Conservation (phyloP, 805 yeast genomes). For the Lipomyces anomalus region DNA sequence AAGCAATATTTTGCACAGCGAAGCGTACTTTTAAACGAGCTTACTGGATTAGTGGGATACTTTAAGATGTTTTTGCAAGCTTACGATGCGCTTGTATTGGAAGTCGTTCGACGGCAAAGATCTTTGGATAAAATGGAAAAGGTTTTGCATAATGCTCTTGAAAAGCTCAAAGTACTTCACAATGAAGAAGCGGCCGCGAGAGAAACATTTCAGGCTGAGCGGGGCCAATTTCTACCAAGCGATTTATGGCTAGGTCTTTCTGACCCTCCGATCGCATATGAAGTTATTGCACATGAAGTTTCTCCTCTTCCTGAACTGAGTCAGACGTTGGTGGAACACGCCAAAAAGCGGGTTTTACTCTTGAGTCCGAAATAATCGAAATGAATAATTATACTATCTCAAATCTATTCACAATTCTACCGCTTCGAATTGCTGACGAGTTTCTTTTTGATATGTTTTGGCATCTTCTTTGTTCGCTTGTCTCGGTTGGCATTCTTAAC, state of each 20-base stretch:
- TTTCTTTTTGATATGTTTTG: slow-evolving; percentile 76
- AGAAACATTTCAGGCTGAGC: slow-evolving; percentile 39
- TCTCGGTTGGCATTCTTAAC: slow-evolving; percentile 75
- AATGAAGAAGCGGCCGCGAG: slow-evolving; percentile 43
- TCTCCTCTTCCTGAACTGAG: slow-evolving; percentile 21
- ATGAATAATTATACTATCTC: not conserved
- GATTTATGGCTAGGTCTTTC: slow-evolving; percentile 46
- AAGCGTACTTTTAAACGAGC: slow-evolving; percentile 32
- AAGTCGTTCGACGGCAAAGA: slow-evolving; percentile 46
- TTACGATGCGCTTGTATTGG: slow-evolving; percentile 48
- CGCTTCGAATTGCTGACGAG: slow-evolving; percentile 49
- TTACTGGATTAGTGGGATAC: slow-evolving; percentile 42
- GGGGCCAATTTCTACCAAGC: slow-evolving; percentile 55
- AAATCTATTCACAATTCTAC: slow-evolving; percentile 2
- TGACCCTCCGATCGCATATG: slow-evolving; percentile 31
- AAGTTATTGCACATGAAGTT: slow-evolving; percentile 22
- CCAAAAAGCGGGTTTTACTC: slow-evolving; percentile 7
- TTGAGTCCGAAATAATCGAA: not conserved
- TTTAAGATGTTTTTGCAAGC: slow-evolving; percentile 48
- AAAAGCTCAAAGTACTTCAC: slow-evolving; percentile 37
- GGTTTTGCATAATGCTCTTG: slow-evolving; percentile 40
- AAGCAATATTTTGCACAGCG: slow-evolving; percentile 23
- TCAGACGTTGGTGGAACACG: slow-evolving; percentile 9
- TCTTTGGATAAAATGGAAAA: slow-evolving; percentile 39
- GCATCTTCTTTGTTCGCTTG: slow-evolving; percentile 74